Conservation (phyloP, 768 basidiomycete species). For the Hericium coralloides region DNA sequence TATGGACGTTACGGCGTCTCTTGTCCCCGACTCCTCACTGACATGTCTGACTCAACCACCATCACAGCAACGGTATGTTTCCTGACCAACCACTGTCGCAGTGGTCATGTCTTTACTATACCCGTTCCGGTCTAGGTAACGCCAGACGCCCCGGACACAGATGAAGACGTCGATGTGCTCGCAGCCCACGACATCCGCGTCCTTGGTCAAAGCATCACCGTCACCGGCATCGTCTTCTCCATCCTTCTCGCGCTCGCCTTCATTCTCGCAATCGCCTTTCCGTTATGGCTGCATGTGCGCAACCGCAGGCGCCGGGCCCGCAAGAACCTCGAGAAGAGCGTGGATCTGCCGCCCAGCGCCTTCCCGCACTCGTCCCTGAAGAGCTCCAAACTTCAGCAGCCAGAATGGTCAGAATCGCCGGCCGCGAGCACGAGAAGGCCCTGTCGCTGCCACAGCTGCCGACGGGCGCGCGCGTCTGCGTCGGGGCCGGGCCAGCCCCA, state of each 20-base stretch:
- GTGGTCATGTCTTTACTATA: no score
- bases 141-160: neutral
- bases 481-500: neutral
- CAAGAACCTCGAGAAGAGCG: neutral
- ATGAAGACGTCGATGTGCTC: neutral
- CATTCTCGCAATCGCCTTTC: neutral
- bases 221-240: neutral
- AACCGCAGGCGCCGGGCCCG: neutral
- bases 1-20: no score
- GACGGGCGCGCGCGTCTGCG: neutral
- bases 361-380: neutral
- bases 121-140: no score
- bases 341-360: neutral
- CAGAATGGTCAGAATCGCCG: no score
- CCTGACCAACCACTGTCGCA: no score
- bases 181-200: neutral
- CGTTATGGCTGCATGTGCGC: slow-evolving; percentile 1
- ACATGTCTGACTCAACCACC: no score
- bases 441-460: neutral
- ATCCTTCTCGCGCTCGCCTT: neutral
- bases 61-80: no score
- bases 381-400: no score
- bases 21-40: no score
- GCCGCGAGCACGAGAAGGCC: neutral
- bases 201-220: no score